A percentile compares a stretch with the other conserved stretches of the same genome.
Conservation (phyloP, 2,329 filamentous ascomycete species). For the Akanthomyces muscarius region DNA sequence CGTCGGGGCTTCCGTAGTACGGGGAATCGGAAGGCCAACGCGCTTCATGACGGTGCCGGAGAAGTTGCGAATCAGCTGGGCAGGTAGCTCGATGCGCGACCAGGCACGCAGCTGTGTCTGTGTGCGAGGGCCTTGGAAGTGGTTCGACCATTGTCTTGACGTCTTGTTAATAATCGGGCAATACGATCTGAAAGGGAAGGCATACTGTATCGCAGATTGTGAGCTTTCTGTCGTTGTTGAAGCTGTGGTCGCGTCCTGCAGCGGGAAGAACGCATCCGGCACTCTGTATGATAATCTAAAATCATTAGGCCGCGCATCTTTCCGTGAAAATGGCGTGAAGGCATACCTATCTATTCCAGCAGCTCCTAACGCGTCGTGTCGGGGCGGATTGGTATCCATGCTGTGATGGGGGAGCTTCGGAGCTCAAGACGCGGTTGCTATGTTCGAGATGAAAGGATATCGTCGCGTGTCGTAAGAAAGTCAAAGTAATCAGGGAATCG, state of each 20-base stretch:
- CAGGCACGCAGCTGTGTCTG: slow-evolving; percentile 28
- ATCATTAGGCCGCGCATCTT: not conserved
- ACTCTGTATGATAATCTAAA: slow-evolving; percentile 14
- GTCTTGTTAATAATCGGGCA: not conserved
- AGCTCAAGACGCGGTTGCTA: slow-evolving; percentile 3
- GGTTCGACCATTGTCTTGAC: slow-evolving; percentile 24
- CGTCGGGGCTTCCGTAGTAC: slow-evolving; percentile 7
- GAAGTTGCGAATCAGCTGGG: slow-evolving; percentile 24
- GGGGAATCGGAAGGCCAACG: slow-evolving; percentile 21
- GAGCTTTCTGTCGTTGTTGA: not conserved
- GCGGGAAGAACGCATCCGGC: slow-evolving; percentile 14
- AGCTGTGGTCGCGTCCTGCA: slow-evolving; percentile 3
- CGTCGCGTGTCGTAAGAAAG: not conserved
- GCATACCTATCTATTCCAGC: slow-evolving; percentile 10
- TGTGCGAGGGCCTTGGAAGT: slow-evolving; percentile 21
- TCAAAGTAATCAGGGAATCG: not conserved
- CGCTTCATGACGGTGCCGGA: slow-evolving; percentile 33
- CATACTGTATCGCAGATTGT: not conserved
- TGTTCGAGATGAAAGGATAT: slow-evolving; percentile 6
- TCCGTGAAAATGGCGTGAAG: no score
- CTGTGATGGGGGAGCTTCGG: slow-evolving; percentile 3
- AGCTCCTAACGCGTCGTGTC: not conserved
- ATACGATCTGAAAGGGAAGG: not conserved
- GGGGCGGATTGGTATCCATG: slow-evolving; percentile 12
- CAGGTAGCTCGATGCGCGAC: slow-evolving; percentile 28